Evolutionary conservation across 176 grass and related monocot genomes (phyloP), one percentile per base, ranked within the genome.

Genomic region (Coix lacrymajobi): DNA sequence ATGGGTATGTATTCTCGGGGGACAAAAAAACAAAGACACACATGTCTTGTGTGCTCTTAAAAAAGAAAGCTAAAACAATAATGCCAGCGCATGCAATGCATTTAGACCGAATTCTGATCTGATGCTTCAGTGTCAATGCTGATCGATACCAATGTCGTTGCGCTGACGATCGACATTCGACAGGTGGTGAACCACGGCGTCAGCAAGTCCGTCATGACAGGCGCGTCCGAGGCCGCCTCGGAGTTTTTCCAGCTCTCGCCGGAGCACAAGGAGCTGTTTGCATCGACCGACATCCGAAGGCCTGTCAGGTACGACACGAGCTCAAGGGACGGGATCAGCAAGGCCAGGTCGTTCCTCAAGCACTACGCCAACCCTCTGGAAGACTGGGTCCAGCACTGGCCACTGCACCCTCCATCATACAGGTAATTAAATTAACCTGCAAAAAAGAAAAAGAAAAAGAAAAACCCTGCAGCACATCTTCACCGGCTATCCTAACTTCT

Each of bases 141-240:
- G 70, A 57, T 11, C 8, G 8, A 85, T 49, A 36, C 12, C 44
- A 45, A 45, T 44, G 2, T 8, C 14, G 0, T 5, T 72, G 12
- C 45, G 1, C 17, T 48, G 17, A 29, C 13, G 28, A 63, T 39
- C 39, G 45, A 24, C 81, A 92, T 51, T 39, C 39, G 45, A 24
- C 81, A 92, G 95, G 90, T 97, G 78, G 43, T 78, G 41, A 97
- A 92, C 74, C 90, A 94, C 58, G 95, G 92, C 8, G 84, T 94
- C 64, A 88, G 84, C 69, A 87, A 69, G 44, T 77, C 80, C 1
- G 75, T 85, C 63, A 92, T 87, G 79, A 61, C 45, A 8, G 88
- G 81, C 4, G 95, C 92, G 30, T 72, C 91, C 6, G 84, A 91
- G 48, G 86, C 73, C 1, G 86, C 92, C 75, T 87, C 84, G 0